These are phyloP conservation scores for Trichosporon coremiiforme DNA, from an alignment of 1,284 basidiomycete genomes.

Conservation along the genomic window DNA sequence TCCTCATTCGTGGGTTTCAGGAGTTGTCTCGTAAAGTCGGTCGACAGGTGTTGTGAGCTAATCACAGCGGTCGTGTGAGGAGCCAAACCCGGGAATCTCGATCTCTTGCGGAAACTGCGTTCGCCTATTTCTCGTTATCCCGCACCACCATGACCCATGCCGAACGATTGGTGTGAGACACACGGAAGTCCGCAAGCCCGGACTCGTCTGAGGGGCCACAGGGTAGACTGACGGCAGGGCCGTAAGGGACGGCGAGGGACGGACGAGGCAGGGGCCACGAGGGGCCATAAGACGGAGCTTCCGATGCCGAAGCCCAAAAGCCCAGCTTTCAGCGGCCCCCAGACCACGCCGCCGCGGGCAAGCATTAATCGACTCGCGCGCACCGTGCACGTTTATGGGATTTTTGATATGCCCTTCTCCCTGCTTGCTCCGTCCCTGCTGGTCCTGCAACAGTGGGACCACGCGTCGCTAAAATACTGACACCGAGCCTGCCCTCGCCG, in stretches of 20 bases:
- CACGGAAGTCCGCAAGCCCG: conserved; percentile 5
- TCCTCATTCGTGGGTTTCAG: background rate
- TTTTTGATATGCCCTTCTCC: no score
- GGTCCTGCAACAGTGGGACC: background rate
- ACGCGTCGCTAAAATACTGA: background rate
- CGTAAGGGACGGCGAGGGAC: background rate
- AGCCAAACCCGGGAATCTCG: no score
- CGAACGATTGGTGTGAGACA: background rate
- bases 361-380: background rate
- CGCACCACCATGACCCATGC: background rate
- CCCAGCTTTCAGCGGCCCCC: background rate
- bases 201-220: background rate
- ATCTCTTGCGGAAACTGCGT: background rate
- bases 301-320: conserved; percentile 1
- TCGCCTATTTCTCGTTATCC: background rate
- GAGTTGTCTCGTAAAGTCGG: background rate
- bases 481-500: no score
- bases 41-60: background rate
- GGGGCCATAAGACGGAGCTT: conserved; percentile 18
- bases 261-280: background rate
- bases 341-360: background rate
- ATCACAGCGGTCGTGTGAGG: background rate
- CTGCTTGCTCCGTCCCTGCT: no score
- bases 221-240: background rate
- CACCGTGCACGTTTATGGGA: no score